phyloP scores from a whole-genome alignment of 2,329 filamentous ascomycete species.

The Lachnellula arida region DNA sequence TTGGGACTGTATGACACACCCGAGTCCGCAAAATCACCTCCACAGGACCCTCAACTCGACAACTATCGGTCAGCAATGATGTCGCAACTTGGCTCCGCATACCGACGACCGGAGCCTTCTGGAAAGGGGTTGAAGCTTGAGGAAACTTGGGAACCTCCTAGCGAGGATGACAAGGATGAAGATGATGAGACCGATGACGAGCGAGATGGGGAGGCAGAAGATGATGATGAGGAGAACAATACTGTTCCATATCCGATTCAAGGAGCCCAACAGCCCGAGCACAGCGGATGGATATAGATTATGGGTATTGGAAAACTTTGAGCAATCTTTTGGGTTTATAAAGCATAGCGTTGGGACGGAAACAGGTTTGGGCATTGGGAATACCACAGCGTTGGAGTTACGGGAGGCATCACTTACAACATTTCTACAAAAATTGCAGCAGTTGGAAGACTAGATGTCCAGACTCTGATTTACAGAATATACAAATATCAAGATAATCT shows the following conservation, averaged over 20 bases:
- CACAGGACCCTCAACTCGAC: constrained; percentile 45
- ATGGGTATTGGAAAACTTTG: constrained; percentile 1
- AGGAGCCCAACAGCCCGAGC: neutral
- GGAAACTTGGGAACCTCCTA: constrained; percentile 70
- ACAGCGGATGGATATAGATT: constrained; percentile 7
- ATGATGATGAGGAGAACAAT: constrained; percentile 20
- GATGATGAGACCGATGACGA: constrained; percentile 46
- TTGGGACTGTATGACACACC: constrained; percentile 78
- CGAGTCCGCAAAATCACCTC: constrained; percentile 42
- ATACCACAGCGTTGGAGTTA: neutral
- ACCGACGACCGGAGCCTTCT: constrained; percentile 41
- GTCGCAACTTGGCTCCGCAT: constrained; percentile 48
- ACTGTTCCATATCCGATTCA: neutral
- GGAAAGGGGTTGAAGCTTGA: constrained; percentile 78
- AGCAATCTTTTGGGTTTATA: constrained; percentile 6
- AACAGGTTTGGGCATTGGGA: neutral
- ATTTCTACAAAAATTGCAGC: neutral
- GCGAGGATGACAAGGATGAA: constrained; percentile 52
- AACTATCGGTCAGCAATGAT: constrained; percentile 49
- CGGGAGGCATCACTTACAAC: neutral
- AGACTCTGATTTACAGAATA: neutral
- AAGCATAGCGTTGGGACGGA: constrained; percentile 7
- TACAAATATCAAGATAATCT: neutral
- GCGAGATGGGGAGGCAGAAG: constrained; percentile 31
- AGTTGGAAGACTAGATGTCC: neutral